phyloP scores from a whole-genome alignment of 2,329 filamentous ascomycete genomes.

The Calonectria pseudoturangicola region DNA sequence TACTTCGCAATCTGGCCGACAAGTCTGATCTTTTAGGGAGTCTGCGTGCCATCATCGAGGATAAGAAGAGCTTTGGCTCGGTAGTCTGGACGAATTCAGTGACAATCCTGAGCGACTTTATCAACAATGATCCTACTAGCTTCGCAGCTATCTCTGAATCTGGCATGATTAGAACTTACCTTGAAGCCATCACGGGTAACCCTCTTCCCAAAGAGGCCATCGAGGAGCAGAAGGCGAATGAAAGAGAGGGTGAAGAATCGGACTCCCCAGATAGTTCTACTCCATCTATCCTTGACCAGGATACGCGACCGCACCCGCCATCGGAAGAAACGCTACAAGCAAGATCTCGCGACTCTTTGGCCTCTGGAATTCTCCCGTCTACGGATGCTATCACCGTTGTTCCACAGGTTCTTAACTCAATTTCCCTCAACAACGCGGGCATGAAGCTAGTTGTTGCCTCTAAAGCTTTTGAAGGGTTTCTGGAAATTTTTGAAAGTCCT shows the following conservation, averaged over 20 bases:
- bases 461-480: constrained; percentile 87
- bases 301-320: constrained; percentile 72
- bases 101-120: constrained; percentile 94
- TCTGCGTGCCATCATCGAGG: constrained; percentile 87
- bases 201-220: constrained; percentile 61
- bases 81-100: constrained; percentile 97
- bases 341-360: constrained; percentile 68
- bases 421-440: constrained; percentile 91
- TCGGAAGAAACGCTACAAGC: constrained; percentile 69
- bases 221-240: constrained; percentile 55
- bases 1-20: constrained; percentile 95
- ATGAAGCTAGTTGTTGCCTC: constrained; percentile 92
- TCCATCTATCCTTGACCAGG: constrained; percentile 59
- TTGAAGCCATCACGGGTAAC: constrained; percentile 84
- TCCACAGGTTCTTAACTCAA: constrained; percentile 91
- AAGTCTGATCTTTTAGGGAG: constrained; percentile 88
- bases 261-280: constrained; percentile 64
- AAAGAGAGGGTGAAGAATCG: constrained; percentile 58
- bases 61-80: constrained; percentile 88
- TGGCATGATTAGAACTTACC: constrained; percentile 88
- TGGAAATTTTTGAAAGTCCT: constrained; percentile 97
- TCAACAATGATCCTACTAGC: constrained; percentile 98
- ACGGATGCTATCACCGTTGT: constrained; percentile 91
- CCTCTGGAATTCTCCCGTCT: constrained; percentile 87
- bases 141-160: constrained; percentile 97